Base-by-base conservation (phyloP, 2,329 filamentous ascomycete species). In the Domatiomyces catenatus region DNA sequence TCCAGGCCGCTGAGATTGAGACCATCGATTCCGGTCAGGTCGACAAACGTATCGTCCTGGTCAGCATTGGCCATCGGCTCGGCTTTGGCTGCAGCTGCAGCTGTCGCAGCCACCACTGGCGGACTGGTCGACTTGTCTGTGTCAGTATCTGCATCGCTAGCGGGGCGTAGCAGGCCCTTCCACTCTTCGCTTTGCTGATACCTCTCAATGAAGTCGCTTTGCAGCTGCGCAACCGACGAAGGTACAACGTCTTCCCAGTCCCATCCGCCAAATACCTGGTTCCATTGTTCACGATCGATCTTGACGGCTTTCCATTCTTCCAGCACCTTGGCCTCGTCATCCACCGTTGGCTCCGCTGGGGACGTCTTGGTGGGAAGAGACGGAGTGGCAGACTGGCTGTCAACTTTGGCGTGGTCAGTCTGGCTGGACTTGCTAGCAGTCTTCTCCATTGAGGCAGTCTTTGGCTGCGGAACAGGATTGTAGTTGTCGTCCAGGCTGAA, bases 401-500 rank as follows among this genome's bases (percentile, higher is more conserved):
- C 54, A 15, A 39, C 45, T 47, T 59, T 59, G 22, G 53, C 24
- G 24, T 39, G 52, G 15, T 8, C 42, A 22, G 46, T 42, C 1
- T 26, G 45, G 32, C 46, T 20, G 26, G 47, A 19, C 19, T 52
- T 52, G 19, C 28, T 53, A 2, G 52, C 54, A 1, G 60, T 54
- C 46, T 58, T 61, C 3, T 45, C 20, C 20, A 47, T 32, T 47
- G 45, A 10, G 52, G 43, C 2, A 60, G 51, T n/a, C 10, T 39
- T 39, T 8, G 15, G 32, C 15, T 10, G 7, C 10, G 32, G 66
- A 56, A 56, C 53, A 19, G 56, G 56, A 20, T 68, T 69, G 47
- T 68, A 67, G 47, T 74, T 69, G 48, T 71, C 62, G 46, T 77
- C 71, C n/a, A 79, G 63, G 42, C 67, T 66, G 10, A 71, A 59